A percentile compares a stretch with the other conserved stretches of the same genome.
phyloP scores from a whole-genome alignment of 352 stramenopile genomes.

The Phytophthora constricta region DNA sequence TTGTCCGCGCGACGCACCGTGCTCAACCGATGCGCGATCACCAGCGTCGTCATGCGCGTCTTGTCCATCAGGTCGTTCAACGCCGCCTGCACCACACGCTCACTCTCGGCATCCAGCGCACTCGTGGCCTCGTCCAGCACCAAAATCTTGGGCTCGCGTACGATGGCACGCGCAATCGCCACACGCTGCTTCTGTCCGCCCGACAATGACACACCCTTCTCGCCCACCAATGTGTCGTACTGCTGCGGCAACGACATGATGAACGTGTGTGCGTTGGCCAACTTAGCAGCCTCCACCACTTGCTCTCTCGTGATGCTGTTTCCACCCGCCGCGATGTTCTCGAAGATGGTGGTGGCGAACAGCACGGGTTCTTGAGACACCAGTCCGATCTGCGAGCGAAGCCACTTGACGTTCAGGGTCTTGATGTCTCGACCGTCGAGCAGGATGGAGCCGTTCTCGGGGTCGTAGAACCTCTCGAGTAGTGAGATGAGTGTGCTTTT shows the following conservation, averaged over 20 bases:
- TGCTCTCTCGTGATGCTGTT: slow-evolving; percentile 65
- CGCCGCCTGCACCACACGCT: slow-evolving; percentile 34
- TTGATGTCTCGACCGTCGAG: slow-evolving; percentile 84
- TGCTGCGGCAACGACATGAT: slow-evolving; percentile 87
- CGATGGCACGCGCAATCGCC: slow-evolving; percentile 23
- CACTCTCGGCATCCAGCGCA: slow-evolving; percentile 48
- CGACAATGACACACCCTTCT: slow-evolving; percentile 59
- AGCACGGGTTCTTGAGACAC: slow-evolving; percentile 91
- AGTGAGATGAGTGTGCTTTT: slow-evolving; percentile 65
- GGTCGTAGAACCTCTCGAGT: slow-evolving; percentile 91
- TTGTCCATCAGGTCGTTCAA: slow-evolving; percentile 30
- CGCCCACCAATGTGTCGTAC: slow-evolving; percentile 76
- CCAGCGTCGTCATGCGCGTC: slow-evolving; percentile 41
- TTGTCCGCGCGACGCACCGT: slow-evolving; percentile 52
- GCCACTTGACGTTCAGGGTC: slow-evolving; percentile 80
- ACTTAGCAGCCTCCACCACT: slow-evolving; percentile 66
- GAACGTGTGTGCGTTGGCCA: slow-evolving; percentile 52
- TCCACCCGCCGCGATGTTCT: slow-evolving; percentile 91
- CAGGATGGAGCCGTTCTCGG: slow-evolving; percentile 62
- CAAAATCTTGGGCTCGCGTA: slow-evolving; percentile 23
- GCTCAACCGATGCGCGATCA: slow-evolving; percentile 53
- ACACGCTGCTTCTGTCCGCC: slow-evolving; percentile 64
- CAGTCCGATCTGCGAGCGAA: slow-evolving; percentile 69
- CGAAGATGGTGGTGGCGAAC: slow-evolving; percentile 87
- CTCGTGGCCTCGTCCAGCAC: slow-evolving; percentile 37